Conservation (phyloP, 768 basidiomycete species). For the Kwoniella shandongensis region DNA sequence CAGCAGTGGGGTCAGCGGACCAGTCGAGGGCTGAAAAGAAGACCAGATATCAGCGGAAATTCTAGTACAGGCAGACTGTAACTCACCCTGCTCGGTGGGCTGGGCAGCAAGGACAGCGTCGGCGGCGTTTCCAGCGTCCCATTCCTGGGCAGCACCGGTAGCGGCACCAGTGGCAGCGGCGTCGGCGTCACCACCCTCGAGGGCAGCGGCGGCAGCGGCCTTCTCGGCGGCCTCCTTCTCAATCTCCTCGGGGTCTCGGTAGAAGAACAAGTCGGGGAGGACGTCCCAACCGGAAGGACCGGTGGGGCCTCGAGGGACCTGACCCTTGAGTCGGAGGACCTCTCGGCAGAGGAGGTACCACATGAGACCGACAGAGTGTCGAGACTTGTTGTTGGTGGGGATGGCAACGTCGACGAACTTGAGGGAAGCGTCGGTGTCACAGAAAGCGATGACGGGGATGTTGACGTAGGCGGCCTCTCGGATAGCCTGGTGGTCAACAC, state of each 20-base stretch:
- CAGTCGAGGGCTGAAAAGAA: conserved; percentile 68
- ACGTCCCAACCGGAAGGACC: conserved; percentile 75
- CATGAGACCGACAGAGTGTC: conserved; percentile 87
- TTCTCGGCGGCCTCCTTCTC: conserved; percentile 92
- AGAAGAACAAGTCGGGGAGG: conserved; percentile 99
- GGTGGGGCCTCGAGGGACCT: conserved; percentile 83
- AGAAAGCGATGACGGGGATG: conserved; percentile 99
- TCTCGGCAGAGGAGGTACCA: conserved; percentile 82
- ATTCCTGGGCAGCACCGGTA: conserved; percentile 48
- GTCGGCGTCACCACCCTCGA: conserved; percentile 60
- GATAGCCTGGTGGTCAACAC: conserved; percentile 99
- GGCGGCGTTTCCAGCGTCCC: conserved; percentile 64
- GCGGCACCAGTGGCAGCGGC: conserved; percentile 55
- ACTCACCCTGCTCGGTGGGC: conserved; percentile 53
- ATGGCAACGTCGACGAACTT: conserved; percentile 98
- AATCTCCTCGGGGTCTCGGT: conserved; percentile 98
- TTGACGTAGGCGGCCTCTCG: conserved; percentile 99
- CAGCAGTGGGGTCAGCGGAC: conserved; percentile 66
- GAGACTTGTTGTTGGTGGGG: conserved; percentile 99
- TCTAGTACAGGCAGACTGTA: conserved; percentile 56
- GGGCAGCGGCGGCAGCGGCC: conserved; percentile 71
- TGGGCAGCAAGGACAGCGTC: conserved; percentile 72
- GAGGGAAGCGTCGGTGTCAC: conserved; percentile 96
- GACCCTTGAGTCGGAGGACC: conserved; percentile 91
- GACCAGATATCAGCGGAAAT: conserved; percentile 6